Conservation (phyloP, 192 early-diverging fungal species). For the Umbelopsis ramanniana region DNA sequence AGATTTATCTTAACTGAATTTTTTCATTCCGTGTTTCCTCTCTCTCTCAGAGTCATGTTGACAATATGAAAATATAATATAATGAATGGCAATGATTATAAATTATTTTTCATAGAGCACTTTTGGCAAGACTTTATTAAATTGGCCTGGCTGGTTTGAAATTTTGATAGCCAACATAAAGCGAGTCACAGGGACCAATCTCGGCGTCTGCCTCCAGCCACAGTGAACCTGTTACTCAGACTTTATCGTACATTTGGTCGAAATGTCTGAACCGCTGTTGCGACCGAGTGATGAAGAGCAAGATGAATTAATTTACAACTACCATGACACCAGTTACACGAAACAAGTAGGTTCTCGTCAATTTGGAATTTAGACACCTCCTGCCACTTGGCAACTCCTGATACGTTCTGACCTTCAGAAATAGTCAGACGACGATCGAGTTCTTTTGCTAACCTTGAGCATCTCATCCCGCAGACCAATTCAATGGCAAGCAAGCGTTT, state of each 20-base stretch:
- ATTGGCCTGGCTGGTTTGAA: too few species aligned
- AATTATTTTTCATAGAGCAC: too few species aligned
- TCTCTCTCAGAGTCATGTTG: too few species aligned
- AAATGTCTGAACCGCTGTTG: slow-evolving; percentile 16
- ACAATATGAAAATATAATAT: too few species aligned
- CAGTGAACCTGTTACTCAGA: too few species aligned
- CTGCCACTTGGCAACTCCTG: slow-evolving; percentile 23
- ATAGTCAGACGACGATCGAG: not conserved
- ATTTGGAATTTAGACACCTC: not conserved
- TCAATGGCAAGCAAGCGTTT: slow-evolving; percentile 11
- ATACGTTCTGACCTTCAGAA: slow-evolving; percentile 5
- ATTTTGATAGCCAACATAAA: too few species aligned
- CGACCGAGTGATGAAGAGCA: not conserved
- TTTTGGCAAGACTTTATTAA: too few species aligned
- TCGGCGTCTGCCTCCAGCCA: too few species aligned
- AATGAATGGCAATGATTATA: too few species aligned
- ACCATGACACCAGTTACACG: not conserved
- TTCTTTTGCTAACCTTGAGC: not conserved
- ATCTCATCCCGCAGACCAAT: not conserved
- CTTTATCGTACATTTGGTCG: not conserved
- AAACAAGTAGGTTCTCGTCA: not conserved
- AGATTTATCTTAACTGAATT: too few species aligned
- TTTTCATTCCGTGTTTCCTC: too few species aligned
- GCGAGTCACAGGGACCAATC: too few species aligned
- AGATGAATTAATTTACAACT: slow-evolving; percentile 6